These are phyloP conservation scores for Borealophlyctis nickersoniae DNA, from an alignment of 192 early-diverging fungal genomes.

Conservation along the genomic window DNA sequence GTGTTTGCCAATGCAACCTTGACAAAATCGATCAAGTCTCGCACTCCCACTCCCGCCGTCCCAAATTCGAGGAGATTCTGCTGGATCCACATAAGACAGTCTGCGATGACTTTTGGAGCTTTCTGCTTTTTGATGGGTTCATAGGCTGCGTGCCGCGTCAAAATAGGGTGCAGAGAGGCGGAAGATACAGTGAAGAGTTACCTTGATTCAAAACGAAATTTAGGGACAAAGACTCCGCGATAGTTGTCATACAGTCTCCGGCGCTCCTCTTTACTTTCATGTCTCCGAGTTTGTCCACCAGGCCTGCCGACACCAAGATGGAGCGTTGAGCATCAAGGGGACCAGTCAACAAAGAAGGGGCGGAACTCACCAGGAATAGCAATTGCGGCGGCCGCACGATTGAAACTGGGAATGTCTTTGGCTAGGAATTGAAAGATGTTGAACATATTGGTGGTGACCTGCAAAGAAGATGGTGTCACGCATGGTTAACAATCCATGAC, in stretches of 20 bases:
- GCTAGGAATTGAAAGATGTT: conserved; percentile 73
- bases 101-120: conserved; percentile 86
- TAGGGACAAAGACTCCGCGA: conserved; percentile 73
- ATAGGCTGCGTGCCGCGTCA: conserved; percentile 60
- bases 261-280: conserved; percentile 88
- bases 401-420: conserved; percentile 59
- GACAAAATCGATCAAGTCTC: conserved; percentile 79
- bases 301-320: conserved; percentile 35
- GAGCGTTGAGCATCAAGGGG: neutral
- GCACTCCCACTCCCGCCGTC: conserved; percentile 68
- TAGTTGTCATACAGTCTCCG: conserved; percentile 71
- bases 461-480: too few relatives aligned
- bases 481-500: too few relatives aligned
- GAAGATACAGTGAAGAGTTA: too few relatives aligned
- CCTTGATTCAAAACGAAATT: conserved; percentile 84
- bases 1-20: conserved; percentile 80
- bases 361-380: too few relatives aligned
- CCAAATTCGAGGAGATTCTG: conserved; percentile 88
- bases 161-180: too few relatives aligned
- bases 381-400: conserved; percentile 67
- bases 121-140: conserved; percentile 76
- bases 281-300: conserved; percentile 92
- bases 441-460: conserved; percentile 69
- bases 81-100: conserved; percentile 85
- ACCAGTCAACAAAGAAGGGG: conserved; percentile 40